phyloP scores from a whole-genome alignment of 1,139 yeast genomes.

The Hemisphaericaspora xylofermentans region DNA sequence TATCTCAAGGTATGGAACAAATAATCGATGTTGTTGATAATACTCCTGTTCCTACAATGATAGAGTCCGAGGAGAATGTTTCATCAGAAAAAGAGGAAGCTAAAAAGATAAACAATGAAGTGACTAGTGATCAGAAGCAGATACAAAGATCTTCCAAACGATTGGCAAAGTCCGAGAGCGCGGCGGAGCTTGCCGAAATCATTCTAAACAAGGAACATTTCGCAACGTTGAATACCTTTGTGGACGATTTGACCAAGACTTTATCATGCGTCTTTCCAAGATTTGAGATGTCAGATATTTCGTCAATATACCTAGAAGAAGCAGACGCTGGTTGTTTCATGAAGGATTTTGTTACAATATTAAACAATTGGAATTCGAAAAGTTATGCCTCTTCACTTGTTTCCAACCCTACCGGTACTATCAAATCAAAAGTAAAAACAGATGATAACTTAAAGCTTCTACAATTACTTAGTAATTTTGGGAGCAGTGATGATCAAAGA shows the following conservation, averaged over 20 bases:
- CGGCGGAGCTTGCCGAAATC: constrained; percentile 17
- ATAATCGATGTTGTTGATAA: constrained; percentile 7
- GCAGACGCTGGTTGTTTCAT: constrained; percentile 12
- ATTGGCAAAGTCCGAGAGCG: constrained; percentile 25
- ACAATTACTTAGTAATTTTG: constrained; percentile 41
- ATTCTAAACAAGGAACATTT: constrained; percentile 23
- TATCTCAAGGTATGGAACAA: constrained; percentile 1
- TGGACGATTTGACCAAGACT: constrained; percentile 3
- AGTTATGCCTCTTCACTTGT: constrained; percentile 16
- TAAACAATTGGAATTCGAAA: constrained; percentile 26
- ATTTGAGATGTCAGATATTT: constrained; percentile 19
- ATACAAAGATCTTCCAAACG: constrained; percentile 41
- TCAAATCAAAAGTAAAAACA: constrained; percentile 12
- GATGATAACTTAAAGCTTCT: constrained; percentile 36
- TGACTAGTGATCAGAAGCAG: constrained; percentile 12
- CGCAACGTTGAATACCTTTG: constrained; percentile 18
- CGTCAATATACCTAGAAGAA: constrained; percentile 19
- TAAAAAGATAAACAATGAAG: constrained; percentile 23
- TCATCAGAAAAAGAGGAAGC: constrained; percentile 5
- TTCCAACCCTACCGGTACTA: constrained; percentile 16
- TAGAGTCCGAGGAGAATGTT: constrained; percentile 8
- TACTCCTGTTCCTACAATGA: neutral
- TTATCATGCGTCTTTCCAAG: constrained; percentile 12
- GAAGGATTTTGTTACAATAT: constrained; percentile 26
- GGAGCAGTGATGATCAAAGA: constrained; percentile 18